Evolutionary conservation across 495 filamentous ascomycete genomes (phyloP).

Genomic region (Aspergillus diversus): DNA sequence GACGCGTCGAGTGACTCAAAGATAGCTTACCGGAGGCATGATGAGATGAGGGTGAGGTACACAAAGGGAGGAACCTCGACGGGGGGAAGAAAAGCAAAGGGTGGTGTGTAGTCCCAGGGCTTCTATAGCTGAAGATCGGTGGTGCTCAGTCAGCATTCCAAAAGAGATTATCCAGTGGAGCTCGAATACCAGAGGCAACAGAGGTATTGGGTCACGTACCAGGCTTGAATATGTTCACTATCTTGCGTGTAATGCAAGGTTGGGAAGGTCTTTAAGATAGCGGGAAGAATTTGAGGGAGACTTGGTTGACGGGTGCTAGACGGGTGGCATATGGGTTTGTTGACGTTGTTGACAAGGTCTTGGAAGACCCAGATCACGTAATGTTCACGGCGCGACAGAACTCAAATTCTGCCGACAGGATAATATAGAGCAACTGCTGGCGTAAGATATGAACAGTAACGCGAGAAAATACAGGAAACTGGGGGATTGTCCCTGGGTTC

Average conservation of each 20-base stretch:
- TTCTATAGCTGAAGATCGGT: constrained; percentile 22
- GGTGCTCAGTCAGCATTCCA: constrained; percentile 48
- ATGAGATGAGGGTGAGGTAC: constrained; percentile 25
- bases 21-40: constrained; percentile 50
- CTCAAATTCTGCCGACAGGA: constrained; percentile 20
- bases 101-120: constrained; percentile 33
- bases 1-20: constrained; percentile 29
- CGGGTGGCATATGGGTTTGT: constrained; percentile 32
- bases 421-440: constrained; percentile 8
- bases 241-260: constrained; percentile 33
- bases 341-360: constrained; percentile 33
- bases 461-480: constrained; percentile 23
- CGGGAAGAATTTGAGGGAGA: constrained; percentile 25
- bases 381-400: constrained; percentile 31
- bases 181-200: constrained; percentile 41
- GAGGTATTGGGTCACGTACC: constrained; percentile 44
- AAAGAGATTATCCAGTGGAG: constrained; percentile 41
- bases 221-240: constrained; percentile 44
- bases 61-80: constrained; percentile 34
- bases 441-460: constrained; percentile 26
- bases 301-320: constrained; percentile 22
- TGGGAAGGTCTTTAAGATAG: constrained; percentile 17
- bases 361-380: constrained; percentile 29
- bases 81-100: constrained; percentile 31
- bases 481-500: constrained; percentile 5